phyloP scores from a whole-genome alignment of 176 grass and related monocot genomes.

The Phoenix roebelenii region DNA sequence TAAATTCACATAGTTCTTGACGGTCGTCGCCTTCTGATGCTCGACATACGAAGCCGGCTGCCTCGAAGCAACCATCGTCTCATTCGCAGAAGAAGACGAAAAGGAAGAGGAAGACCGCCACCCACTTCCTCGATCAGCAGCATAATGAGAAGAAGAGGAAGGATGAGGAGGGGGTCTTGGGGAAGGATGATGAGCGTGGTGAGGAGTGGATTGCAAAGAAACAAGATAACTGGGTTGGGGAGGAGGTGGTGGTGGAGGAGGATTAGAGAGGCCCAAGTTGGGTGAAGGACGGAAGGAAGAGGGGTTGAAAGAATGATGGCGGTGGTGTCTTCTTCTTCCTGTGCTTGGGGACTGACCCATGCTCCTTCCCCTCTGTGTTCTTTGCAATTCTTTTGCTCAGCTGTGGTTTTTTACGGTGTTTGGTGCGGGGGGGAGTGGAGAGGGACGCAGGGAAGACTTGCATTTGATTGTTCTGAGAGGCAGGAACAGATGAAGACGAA shows the following conservation, averaged over 20 bases:
- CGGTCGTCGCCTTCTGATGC: background rate
- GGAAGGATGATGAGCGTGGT: background rate
- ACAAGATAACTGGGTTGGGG: too few relatives aligned
- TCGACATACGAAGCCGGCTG: background rate
- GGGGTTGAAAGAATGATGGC: background rate
- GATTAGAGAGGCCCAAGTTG: too few relatives aligned
- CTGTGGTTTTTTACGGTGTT: too few relatives aligned
- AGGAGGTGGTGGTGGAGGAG: too few relatives aligned
- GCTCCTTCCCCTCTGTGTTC: background rate
- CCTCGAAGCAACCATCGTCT: too few relatives aligned
- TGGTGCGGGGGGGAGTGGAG: too few relatives aligned
- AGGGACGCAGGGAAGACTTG: too few relatives aligned
- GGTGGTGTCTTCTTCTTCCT: background rate
- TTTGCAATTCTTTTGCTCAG: too few relatives aligned
- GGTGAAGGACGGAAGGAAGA: too few relatives aligned
- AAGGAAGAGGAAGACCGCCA: background rate
- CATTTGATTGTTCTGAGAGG: too few relatives aligned
- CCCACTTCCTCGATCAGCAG: too few relatives aligned
- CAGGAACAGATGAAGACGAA: too few relatives aligned
- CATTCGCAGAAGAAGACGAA: background rate
- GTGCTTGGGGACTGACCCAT: background rate
- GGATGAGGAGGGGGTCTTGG: background rate
- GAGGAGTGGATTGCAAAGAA: background rate
- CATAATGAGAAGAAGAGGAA: background rate
- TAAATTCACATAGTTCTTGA: background rate